phyloP scores from a whole-genome alignment of 441 rosid species.

The Croton setiger region DNA sequence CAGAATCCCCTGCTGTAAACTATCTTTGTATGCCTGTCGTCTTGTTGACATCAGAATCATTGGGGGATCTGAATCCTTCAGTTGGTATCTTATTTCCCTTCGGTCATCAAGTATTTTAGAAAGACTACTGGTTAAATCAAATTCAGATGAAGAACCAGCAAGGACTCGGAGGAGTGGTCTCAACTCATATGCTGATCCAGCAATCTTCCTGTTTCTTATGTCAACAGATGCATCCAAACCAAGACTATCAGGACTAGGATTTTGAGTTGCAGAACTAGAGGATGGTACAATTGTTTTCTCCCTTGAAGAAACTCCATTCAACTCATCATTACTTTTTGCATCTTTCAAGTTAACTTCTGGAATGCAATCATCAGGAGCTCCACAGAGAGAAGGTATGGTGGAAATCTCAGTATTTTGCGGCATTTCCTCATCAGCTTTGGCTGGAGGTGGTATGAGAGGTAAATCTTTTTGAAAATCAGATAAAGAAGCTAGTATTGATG shows the following conservation, averaged over 20 bases:
- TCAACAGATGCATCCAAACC: constrained; percentile 55
- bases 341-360: constrained; percentile 77
- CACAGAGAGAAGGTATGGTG: constrained; percentile 53
- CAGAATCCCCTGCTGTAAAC: constrained; percentile 64
- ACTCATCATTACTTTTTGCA: constrained; percentile 50
- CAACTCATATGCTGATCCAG: constrained; percentile 53
- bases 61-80: constrained; percentile 50
- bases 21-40: constrained; percentile 69
- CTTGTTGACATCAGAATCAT: constrained; percentile 51
- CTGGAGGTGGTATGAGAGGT: constrained; percentile 54
- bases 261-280: constrained; percentile 52
- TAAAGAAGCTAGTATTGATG: constrained; percentile 88
- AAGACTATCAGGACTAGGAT: constrained; percentile 42
- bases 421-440: constrained; percentile 43
- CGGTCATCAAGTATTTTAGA: constrained; percentile 62
- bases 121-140: constrained; percentile 51
- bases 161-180: constrained; percentile 66
- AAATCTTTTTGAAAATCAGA: constrained; percentile 55
- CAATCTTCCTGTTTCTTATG: constrained; percentile 48
- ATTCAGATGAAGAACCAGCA: constrained; percentile 54
- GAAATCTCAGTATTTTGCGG: constrained; percentile 63
- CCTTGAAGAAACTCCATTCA: constrained; percentile 44
- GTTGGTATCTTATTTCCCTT: constrained; percentile 48
- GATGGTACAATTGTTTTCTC: constrained; percentile 52
- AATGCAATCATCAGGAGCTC: constrained; percentile 40